Percentiles rank a stretch among this genome's conserved stretches.
phyloP scores from a whole-genome alignment of 2,329 filamentous ascomycete species.

The Cladosporium sp. region DNA sequence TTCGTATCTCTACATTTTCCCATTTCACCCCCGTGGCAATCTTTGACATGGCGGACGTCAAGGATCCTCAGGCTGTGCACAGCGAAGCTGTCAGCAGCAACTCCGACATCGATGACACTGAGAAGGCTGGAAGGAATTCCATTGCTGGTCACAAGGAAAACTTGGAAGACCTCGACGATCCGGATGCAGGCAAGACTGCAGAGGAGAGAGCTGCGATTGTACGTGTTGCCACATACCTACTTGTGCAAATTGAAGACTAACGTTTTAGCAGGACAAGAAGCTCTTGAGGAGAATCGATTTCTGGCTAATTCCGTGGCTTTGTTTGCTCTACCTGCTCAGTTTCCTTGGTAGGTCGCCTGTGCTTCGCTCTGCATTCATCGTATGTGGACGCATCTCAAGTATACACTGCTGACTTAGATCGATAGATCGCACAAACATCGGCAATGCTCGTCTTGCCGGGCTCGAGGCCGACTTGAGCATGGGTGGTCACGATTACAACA shows the following conservation, averaged over 20 bases:
- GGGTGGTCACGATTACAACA: conserved; percentile 67
- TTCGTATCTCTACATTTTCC: background rate
- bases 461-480: conserved; percentile 61
- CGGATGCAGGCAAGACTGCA: conserved; percentile 64
- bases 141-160: conserved; percentile 12
- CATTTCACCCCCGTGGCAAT: background rate
- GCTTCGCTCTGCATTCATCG: background rate
- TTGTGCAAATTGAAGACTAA: conserved; percentile 6
- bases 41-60: conserved; percentile 10
- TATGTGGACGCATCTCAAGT: background rate
- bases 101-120: conserved; percentile 5
- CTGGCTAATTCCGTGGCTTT: conserved; percentile 65
- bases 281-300: conserved; percentile 63
- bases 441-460: conserved; percentile 64
- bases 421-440: conserved; percentile 68
- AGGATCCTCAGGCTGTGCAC: conserved; percentile 5
- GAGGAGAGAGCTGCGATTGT: conserved; percentile 65
- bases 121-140: conserved; percentile 2
- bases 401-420: conserved; percentile 18
- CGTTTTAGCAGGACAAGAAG: conserved; percentile 56
- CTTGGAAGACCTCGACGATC: conserved; percentile 44
- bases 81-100: conserved; percentile 16
- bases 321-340: conserved; percentile 70
- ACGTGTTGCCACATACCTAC: conserved; percentile 33
- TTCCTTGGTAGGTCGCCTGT: conserved; percentile 59